Evolutionary conservation across 768 basidiomycete genomes (phyloP), one percentile per base, ranked within the genome.

Genomic region (Phlebiopsis gigantea): DNA sequence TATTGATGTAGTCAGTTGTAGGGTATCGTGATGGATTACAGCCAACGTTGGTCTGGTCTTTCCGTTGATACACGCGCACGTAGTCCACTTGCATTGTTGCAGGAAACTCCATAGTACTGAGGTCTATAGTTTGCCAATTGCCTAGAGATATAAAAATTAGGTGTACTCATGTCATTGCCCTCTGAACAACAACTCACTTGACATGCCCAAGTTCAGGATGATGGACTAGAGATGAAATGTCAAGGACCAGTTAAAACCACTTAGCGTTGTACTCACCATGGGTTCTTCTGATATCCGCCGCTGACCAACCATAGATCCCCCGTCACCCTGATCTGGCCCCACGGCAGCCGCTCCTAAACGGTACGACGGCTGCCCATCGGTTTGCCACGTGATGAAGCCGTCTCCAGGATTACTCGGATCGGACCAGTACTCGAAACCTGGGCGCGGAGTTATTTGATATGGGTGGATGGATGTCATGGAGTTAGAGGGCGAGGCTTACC

Each of bases 361-460:
- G 6, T 79, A 81, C 0, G 79, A 76, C 39, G 75, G 76, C 26
- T 65, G 63, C 1, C 83, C 85, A 59, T 84, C 78, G 14, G 82
- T 77, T 55, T 82, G 77, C 93, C 93, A 94, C 5, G 85, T 84
- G 56, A 94, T 83, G 64, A 78, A 87, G 0, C 88, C 88, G 8
- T 77, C 77, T 0, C 64, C 53, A 0, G 77, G 75, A 49, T 82
- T 72, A 12, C 4, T 75, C 71, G 1, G 82, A 65, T 89, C 77
- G 6, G 80, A 72, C 76, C 78, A 88, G 65, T 87, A 90, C 66
- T 93, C 92, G 64, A 90, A 90, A 15, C 88, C 86, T 80, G 46
- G 14, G 46, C 25, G 12, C 51, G 42, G 19, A 21, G 30, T 21
- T 30, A 39, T 17, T 49, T 47, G 29, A 56, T 41, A 44, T 30